Evolutionary conservation across 768 basidiomycete genomes (phyloP), one percentile per base, ranked within the genome.

Genomic region (Collybia mongolica): DNA sequence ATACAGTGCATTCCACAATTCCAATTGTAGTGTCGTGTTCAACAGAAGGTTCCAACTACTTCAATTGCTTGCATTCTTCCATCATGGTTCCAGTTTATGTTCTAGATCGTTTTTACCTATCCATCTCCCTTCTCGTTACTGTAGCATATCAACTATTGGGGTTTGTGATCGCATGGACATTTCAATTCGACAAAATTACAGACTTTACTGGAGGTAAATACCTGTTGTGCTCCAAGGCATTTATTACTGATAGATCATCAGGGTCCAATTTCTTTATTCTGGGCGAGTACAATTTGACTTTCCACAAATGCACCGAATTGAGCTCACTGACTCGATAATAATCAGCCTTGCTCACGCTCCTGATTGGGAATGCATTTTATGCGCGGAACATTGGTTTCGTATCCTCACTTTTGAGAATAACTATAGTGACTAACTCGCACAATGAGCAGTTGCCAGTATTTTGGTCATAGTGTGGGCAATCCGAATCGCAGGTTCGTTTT

Each of bases 131-230:
- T 6, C 67, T 83, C 2, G 69, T 82, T 26, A 83, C 80, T 0
- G 58, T 74, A n/a, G 77, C 56, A 58, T 88, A 80, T 60, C 86
- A 87, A 59, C 68, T 82, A 3, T 51, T 68, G 1, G 86, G 84
- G 6, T 87, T 87, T 56, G 72, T 75, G 3, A 80, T 87, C 48
- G 84, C 86, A 6, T 87, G 82, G 80, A 80, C 80, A 0, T 69
- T 84, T 35, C 78, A 85, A 69, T 84, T 86, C 57, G 85, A 88
- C 66, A 87, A 88, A 62, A 82, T 87, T 39, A 87, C 85, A 11
- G 86, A 86, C 65, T 81, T 86, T 50, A 84, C 81, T 2, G 81
- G 82, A 54, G 76, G 78, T 75, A 29, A 18, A 68, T 54, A 48
- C 44, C 46, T 54, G 49, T 43, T 41, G 49, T 20, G 56, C 24